Percentiles rank a stretch among this genome's conserved stretches.
Evolutionary conservation across 768 basidiomycete species (phyloP).

Genomic region (Phaeolepiota aurea): DNA sequence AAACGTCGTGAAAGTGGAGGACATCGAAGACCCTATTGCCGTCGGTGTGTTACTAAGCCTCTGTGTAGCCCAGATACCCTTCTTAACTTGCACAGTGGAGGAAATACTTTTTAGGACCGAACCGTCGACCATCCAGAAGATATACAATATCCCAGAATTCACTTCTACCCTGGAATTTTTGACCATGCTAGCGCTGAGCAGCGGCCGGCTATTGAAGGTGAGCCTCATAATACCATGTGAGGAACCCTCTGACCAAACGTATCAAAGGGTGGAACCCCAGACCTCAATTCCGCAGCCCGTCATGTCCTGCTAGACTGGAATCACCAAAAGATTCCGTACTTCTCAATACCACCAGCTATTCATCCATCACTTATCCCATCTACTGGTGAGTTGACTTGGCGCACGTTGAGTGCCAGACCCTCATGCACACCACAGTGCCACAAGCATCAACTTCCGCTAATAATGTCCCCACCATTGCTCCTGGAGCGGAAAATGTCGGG

Average conservation of each 20-base stretch:
- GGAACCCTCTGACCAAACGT: background rate
- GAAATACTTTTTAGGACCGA: slow-evolving; percentile 76
- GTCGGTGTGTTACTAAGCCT: slow-evolving; percentile 49
- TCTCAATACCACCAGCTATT: slow-evolving; percentile 65
- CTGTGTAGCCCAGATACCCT: too few relatives aligned
- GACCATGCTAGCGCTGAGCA: slow-evolving; percentile 79
- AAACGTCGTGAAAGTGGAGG: slow-evolving; percentile 87
- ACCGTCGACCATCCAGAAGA: slow-evolving; percentile 60
- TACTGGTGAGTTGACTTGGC: slow-evolving; percentile 18
- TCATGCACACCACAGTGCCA: background rate
- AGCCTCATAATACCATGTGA: background rate
- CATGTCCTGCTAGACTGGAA: slow-evolving; percentile 91
- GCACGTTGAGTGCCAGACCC: background rate
- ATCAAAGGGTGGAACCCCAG: slow-evolving; percentile 86
- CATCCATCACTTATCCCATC: slow-evolving; percentile 73
- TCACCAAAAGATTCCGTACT: slow-evolving; percentile 90
- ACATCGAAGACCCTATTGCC: slow-evolving; percentile 83
- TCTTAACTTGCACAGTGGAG: slow-evolving; percentile 82
- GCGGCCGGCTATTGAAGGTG: slow-evolving; percentile 81
- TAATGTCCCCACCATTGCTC: slow-evolving; percentile 34
- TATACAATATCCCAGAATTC: slow-evolving; percentile 81
- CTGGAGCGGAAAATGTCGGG: slow-evolving; percentile 74
- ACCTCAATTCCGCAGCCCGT: slow-evolving; percentile 74
- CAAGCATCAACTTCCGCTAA: slow-evolving; percentile 14
- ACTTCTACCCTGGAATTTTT: slow-evolving; percentile 72